Percentiles rank a stretch among this genome's conserved stretches.
Evolutionary conservation across 768 basidiomycete genomes (phyloP).

Genomic region (Lepiota venenata): DNA sequence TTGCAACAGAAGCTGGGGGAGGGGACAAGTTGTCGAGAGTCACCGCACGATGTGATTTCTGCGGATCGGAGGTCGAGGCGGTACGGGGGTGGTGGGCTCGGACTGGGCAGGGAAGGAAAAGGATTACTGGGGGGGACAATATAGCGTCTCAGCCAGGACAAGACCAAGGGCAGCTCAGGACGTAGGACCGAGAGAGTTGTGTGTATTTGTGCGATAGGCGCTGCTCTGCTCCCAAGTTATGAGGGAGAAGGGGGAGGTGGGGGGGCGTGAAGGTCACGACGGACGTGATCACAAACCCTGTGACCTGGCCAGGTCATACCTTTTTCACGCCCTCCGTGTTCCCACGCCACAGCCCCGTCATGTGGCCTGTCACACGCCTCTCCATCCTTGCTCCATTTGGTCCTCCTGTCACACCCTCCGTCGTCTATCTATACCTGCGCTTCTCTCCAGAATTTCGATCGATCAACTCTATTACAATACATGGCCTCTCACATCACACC

Average conservation of each 20-base stretch:
- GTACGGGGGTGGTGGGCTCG: neutral
- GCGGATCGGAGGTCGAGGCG: neutral
- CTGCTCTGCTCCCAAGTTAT: conserved; percentile 8
- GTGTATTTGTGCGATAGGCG: conserved; percentile 16
- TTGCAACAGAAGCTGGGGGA: neutral
- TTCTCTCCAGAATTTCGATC: too few relatives aligned
- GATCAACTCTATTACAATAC: too few relatives aligned
- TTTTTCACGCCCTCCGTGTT: conserved; percentile 21
- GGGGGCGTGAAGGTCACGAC: conserved; percentile 40
- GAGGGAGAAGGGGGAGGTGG: conserved; percentile 21
- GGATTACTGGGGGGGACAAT: neutral
- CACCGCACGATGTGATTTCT: neutral
- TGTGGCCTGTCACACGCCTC: conserved; percentile 10
- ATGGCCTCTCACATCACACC: conserved; percentile 40
- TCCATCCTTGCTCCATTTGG: neutral
- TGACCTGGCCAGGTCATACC: conserved; percentile 33
- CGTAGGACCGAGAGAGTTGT: neutral
- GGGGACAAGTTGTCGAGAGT: neutral
- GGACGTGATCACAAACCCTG: conserved; percentile 39
- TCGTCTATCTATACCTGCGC: too few relatives aligned
- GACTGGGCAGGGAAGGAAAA: neutral
- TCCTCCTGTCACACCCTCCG: neutral
- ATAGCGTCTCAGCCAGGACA: neutral
- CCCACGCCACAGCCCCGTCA: conserved; percentile 27
- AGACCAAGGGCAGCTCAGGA: neutral